Evolutionary conservation across 257 asterid species (phyloP).

Genomic region (Fraxinus excelsior): DNA sequence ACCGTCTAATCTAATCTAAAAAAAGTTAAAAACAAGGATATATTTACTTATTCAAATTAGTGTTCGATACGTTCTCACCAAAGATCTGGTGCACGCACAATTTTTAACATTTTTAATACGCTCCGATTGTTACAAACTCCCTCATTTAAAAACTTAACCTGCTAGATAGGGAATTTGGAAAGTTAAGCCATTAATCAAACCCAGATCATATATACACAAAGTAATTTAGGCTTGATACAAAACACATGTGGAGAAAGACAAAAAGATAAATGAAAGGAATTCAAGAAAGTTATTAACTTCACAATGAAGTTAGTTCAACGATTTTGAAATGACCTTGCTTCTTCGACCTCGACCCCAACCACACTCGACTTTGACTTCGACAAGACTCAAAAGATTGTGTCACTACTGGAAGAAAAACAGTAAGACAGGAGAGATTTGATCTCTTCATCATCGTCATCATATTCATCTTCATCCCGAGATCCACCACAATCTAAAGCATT

Average conservation of each 20-base stretch:
- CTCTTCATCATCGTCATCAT: constrained; percentile 34
- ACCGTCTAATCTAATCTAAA: too few species aligned
- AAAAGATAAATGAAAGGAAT: not conserved
- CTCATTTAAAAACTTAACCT: too few species aligned
- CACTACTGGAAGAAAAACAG: constrained; percentile 32
- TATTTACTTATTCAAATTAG: too few species aligned
- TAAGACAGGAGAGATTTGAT: constrained; percentile 41
- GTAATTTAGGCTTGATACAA: not conserved
- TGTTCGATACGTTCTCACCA: too few species aligned
- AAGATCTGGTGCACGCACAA: too few species aligned
- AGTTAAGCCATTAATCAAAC: not conserved
- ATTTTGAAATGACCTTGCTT: not conserved
- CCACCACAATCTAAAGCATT: not conserved
- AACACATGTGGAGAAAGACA: not conserved
- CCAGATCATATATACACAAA: not conserved
- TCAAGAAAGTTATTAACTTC: not conserved
- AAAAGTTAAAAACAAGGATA: too few species aligned
- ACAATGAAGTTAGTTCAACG: not conserved
- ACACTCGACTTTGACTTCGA: not conserved
- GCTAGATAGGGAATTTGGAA: too few species aligned
- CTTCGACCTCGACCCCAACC: not conserved
- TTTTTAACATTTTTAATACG: too few species aligned
- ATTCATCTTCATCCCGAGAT: not conserved
- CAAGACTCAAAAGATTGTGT: not conserved
- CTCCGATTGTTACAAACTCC: too few species aligned